phyloP scores from a whole-genome alignment of 2,329 filamentous ascomycete species.

The Pestalotiopsis sp. region DNA sequence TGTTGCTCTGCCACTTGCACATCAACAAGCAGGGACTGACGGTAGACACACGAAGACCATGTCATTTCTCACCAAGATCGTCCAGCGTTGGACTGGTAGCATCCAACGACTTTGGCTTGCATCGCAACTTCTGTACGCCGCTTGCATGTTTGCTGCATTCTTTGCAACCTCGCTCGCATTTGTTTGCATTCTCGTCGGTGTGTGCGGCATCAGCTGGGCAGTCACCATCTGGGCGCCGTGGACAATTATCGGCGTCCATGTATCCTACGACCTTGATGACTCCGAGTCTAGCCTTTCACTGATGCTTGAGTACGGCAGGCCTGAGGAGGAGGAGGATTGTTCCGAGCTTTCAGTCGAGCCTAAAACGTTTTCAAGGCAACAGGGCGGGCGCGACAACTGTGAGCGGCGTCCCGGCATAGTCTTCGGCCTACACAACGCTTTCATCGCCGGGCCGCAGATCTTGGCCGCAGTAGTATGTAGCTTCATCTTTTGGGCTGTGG shows the following conservation, averaged over 20 bases:
- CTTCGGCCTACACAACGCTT: neutral
- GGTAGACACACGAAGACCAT: neutral
- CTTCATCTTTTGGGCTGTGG: constrained; percentile 39
- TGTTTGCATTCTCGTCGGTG: neutral
- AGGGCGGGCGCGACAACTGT: neutral
- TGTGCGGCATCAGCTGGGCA: constrained; percentile 10
- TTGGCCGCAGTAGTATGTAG: neutral
- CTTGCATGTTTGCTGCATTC: neutral
- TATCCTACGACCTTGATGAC: neutral
- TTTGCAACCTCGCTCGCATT: neutral
- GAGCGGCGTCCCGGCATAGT: neutral
- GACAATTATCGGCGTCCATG: neutral
- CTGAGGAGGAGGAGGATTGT: neutral
- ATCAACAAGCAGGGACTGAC: neutral
- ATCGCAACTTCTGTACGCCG: neutral
- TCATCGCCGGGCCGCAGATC: neutral
- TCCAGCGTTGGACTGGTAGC: neutral
- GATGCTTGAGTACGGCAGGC: neutral
- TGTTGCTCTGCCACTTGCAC: neutral
- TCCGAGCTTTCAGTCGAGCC: neutral
- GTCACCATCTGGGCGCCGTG: constrained; percentile 6
- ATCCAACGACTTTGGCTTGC: neutral
- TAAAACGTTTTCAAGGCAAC: neutral
- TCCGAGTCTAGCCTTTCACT: neutral
- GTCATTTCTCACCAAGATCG: neutral